Evolutionary conservation across 2,329 filamentous ascomycete species (phyloP).

Genomic region (Simplicillium sp.): DNA sequence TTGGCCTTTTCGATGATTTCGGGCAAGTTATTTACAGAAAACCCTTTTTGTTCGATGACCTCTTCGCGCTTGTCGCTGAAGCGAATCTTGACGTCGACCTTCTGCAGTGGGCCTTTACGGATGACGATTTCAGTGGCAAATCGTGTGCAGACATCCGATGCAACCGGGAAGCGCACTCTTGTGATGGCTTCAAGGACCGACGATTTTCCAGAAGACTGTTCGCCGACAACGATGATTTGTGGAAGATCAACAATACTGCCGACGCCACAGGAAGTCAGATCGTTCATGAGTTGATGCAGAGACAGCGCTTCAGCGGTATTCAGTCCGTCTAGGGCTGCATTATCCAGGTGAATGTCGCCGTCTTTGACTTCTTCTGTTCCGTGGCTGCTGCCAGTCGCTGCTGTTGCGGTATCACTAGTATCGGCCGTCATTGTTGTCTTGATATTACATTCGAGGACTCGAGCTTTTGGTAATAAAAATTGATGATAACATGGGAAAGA

Average conservation of each 20-base stretch:
- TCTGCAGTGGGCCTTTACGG: constrained; percentile 21
- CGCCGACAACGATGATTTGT: constrained; percentile 73
- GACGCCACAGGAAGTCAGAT: neutral
- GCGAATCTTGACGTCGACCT: constrained; percentile 28
- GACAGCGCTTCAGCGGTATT: neutral
- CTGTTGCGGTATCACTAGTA: no score
- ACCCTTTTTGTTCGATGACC: constrained; percentile 21
- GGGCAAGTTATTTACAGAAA: constrained; percentile 26
- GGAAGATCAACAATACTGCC: constrained; percentile 4
- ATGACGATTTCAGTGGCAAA: constrained; percentile 44
- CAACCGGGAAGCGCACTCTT: constrained; percentile 36
- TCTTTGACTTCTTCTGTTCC: no score
- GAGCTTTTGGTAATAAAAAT: no score
- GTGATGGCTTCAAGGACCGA: constrained; percentile 67
- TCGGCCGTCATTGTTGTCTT: no score
- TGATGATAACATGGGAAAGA: no score
- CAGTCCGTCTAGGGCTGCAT: neutral
- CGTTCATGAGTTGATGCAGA: neutral
- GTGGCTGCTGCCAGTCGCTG: no score
- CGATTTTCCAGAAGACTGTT: constrained; percentile 80
- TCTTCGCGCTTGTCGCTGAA: constrained; percentile 15
- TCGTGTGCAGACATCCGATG: constrained; percentile 33
- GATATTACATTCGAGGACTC: no score
- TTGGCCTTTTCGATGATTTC: constrained; percentile 37
- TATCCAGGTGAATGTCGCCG: no score